Conservation (phyloP, 2,329 filamentous ascomycete species). For the Arthrobotrys entomopaga region DNA sequence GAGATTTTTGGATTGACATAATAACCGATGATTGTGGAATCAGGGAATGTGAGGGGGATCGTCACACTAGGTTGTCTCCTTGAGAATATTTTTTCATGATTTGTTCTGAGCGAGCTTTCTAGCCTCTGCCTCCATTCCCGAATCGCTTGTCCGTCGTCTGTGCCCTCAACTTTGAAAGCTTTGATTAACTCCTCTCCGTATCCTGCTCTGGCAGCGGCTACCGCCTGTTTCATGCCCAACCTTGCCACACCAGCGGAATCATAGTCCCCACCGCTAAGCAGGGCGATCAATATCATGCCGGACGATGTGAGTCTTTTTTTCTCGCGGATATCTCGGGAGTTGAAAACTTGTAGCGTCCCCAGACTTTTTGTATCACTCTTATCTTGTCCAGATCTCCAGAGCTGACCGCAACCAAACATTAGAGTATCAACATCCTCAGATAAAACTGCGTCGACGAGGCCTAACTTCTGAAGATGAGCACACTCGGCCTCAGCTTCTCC, state of each 20-base stretch:
- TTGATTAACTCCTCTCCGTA: constrained; percentile 76
- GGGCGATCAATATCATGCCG: constrained; percentile 90
- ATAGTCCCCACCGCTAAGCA: constrained; percentile 97
- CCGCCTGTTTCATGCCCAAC: constrained; percentile 87
- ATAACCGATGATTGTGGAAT: constrained; percentile 79
- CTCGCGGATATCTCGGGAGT: constrained; percentile 65
- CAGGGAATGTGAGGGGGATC: constrained; percentile 84
- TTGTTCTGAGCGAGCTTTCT: constrained; percentile 79
- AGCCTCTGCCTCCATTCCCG: constrained; percentile 77
- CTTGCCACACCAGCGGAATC: constrained; percentile 85
- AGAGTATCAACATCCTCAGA: constrained; percentile 97
- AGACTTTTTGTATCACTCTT: constrained; percentile 71
- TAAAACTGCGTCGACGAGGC: constrained; percentile 89
- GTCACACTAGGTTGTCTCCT: constrained; percentile 76
- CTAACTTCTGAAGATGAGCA: constrained; percentile 81
- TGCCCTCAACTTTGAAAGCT: constrained; percentile 65
- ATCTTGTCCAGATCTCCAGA: constrained; percentile 65
- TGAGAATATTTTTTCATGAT: constrained; percentile 82
- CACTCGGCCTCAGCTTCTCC: constrained; percentile 98
- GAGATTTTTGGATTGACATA: constrained; percentile 91
- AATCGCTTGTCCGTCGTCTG: constrained; percentile 72
- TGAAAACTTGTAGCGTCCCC: constrained; percentile 78
- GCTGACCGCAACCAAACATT: constrained; percentile 87
- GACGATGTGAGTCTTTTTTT: constrained; percentile 77
- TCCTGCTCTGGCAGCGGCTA: constrained; percentile 86